Evolutionary conservation across 177 flowering plant species (phyloP).

Genomic region (Vitis hybrid): DNA sequence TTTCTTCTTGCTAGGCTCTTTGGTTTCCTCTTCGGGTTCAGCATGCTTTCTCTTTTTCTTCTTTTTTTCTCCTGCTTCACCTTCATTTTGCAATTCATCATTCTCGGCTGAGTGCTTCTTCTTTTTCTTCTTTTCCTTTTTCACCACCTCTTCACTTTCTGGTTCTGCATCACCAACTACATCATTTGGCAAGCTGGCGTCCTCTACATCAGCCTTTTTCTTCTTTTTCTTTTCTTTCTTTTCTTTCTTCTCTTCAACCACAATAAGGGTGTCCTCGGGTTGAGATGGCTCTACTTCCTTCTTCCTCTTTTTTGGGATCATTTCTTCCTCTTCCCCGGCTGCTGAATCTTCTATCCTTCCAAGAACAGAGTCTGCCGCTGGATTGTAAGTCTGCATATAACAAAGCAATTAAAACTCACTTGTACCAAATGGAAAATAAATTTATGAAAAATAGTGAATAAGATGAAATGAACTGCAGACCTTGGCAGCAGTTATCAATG

Average conservation of each 20-base stretch:
- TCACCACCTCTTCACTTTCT: slow-evolving; percentile 14
- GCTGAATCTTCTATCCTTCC: slow-evolving; percentile 22
- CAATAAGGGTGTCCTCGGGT: slow-evolving; percentile 17
- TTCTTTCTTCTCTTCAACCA: slow-evolving; percentile 27
- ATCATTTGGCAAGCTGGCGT: not conserved
- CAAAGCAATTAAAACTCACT: not conserved
- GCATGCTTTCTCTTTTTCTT: slow-evolving; percentile 50
- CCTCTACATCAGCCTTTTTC: slow-evolving; percentile 33
- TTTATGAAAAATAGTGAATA: not conserved
- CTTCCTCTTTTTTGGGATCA: slow-evolving; percentile 27
- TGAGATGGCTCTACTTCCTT: slow-evolving; percentile 11
- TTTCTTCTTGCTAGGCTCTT: slow-evolving; percentile 38
- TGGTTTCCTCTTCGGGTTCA: slow-evolving; percentile 30
- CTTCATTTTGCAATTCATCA: slow-evolving; percentile 9
- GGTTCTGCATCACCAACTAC: slow-evolving; percentile 12
- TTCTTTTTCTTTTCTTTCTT: slow-evolving; percentile 50
- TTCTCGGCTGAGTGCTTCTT: slow-evolving; percentile 25
- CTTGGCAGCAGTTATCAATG: slow-evolving; percentile 81
- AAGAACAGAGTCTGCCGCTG: slow-evolving; percentile 67
- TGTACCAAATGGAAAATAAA: not conserved
- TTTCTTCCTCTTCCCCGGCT: slow-evolving; percentile 21
- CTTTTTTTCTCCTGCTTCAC: slow-evolving; percentile 31
- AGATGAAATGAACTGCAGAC: slow-evolving; percentile 28
- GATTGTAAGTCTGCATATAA: slow-evolving; percentile 67
- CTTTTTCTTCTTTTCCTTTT: slow-evolving; percentile 27